Evolutionary conservation across 805 yeast species (phyloP), one percentile per base, ranked within the genome.

Genomic region (Nakazawaea pomicola): DNA sequence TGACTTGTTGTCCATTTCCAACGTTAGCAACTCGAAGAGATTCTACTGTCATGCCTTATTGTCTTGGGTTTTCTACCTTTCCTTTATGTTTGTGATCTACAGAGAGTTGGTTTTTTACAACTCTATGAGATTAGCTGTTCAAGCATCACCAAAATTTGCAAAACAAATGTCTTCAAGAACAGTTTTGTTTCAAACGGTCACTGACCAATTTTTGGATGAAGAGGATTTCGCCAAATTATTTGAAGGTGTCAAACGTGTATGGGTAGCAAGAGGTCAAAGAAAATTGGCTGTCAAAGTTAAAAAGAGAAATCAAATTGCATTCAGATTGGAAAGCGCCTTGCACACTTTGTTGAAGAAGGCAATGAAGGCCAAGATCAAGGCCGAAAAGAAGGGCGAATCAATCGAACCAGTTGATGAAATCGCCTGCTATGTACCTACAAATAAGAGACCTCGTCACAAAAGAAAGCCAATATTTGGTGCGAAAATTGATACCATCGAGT

Each of bases 11-110:
- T 75, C 95, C 3, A 86, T 84, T 49, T 76, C 95, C 27, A 90
- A 91, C 57, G 81, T 89, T 43, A 67, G 68, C 29, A 50, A 75
- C 43, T 57, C 58, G 1, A 62, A 71, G 16, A 72, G 95, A 41
- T 89, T 83, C 66, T 91, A 79, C 54, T 96, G 95, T 8, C 97
- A 90, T 57, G 93, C 80, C 0, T 71, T 91, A 44, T 56, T 87
- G 33, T 78, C 90, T 2, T 85, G 95, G 91, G 50, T 81, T 25
- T 90, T 74, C 60, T 89, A 81, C 56, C 84, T 90, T 31, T 56
- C 68, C 21, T 70, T 85, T 34, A 52, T 88, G 42, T 90, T 78
- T 56, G 69, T 86, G 36, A 68, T 91, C 38, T 90, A 87, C 64
- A 70, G 97, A 46, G 99, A 91, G 61, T 65, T 89, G 50, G 75